These are phyloP conservation scores for Pogostemon cablin DNA, from an alignment of 257 asterid species.

Conservation along the genomic window DNA sequence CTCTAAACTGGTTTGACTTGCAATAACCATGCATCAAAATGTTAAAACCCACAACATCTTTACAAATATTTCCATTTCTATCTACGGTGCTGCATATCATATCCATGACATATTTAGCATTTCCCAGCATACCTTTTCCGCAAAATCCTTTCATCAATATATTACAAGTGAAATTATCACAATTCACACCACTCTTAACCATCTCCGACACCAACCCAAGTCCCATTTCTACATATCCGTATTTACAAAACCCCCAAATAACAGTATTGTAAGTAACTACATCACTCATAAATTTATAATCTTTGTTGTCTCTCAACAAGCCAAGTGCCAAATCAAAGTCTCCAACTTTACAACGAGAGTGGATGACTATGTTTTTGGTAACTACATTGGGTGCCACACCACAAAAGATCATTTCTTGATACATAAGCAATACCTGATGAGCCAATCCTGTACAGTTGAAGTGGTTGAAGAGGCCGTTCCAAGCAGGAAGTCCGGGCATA, in stretches of 20 bases:
- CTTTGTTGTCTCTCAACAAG: conserved; percentile 49
- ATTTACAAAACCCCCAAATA: conserved; percentile 82
- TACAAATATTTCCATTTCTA: conserved; percentile 31
- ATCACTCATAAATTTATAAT: conserved; percentile 49
- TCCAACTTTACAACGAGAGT: conserved; percentile 70
- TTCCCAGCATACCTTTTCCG: conserved; percentile 63
- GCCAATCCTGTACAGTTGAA: conserved; percentile 66
- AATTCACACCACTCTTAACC: conserved; percentile 57
- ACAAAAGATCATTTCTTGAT: conserved; percentile 60
- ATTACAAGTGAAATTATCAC: conserved; percentile 73
- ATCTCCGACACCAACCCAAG: conserved; percentile 78
- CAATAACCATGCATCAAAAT: conserved; percentile 67
- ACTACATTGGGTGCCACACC: conserved; percentile 57
- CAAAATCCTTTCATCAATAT: conserved; percentile 78
- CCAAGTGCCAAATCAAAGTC: conserved; percentile 51
- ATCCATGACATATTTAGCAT: conserved; percentile 62
- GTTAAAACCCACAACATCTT: conserved; percentile 71
- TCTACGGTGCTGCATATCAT: conserved; percentile 46
- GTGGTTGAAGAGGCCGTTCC: conserved; percentile 72
- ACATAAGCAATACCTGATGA: conserved; percentile 66
- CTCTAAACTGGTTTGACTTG: conserved; percentile 54
- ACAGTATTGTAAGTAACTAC: conserved; percentile 77
- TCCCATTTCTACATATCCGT: conserved; percentile 58
- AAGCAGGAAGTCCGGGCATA: conserved; percentile 51
- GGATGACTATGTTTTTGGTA: conserved; percentile 70